A percentile compares a stretch with the other conserved stretches of the same genome.
These are phyloP conservation scores for Candida anutae DNA, from an alignment of 1,139 yeast genomes.

Conservation along the genomic window DNA sequence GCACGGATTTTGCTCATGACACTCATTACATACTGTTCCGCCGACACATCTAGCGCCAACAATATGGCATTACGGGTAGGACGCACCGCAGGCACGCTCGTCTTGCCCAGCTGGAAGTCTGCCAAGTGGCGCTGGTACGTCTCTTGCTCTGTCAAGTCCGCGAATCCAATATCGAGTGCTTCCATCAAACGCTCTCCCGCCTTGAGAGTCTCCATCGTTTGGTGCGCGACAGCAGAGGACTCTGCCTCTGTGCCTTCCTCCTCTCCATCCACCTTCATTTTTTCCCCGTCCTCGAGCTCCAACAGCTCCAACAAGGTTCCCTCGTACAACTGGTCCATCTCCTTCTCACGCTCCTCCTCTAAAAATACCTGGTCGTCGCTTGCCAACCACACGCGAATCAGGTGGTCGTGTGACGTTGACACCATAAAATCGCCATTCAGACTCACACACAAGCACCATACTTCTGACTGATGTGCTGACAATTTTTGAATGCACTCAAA, in stretches of 20 bases:
- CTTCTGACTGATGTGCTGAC: conserved; percentile 85
- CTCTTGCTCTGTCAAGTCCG: conserved; percentile 56
- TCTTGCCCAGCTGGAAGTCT: conserved; percentile 29
- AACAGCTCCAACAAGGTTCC: conserved; percentile 61
- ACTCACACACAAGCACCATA: conserved; percentile 83
- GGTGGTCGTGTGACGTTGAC: conserved; percentile 90
- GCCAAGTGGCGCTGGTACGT: conserved; percentile 31
- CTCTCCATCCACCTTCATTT: conserved; percentile 19
- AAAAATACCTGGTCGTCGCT: conserved; percentile 90
- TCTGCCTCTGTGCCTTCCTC: conserved; percentile 49
- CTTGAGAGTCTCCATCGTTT: conserved; percentile 84
- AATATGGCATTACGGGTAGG: conserved; percentile 68
- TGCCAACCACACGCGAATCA: conserved; percentile 85
- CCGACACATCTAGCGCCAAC: conserved; percentile 60
- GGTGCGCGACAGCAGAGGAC: conserved; percentile 64
- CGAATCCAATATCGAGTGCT: conserved; percentile 77
- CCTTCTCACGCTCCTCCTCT: conserved; percentile 94
- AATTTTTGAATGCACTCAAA: conserved; percentile 88
- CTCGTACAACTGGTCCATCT: conserved; percentile 87
- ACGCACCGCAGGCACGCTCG: conserved; percentile 40
- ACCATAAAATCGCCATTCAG: conserved; percentile 65
- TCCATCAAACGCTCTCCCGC: conserved; percentile 94
- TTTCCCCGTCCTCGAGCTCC: conserved; percentile 44
- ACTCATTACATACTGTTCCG: conserved; percentile 73
- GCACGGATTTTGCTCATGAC: conserved; percentile 64